These are phyloP conservation scores for Acarospora socialis DNA, from an alignment of 2,329 filamentous ascomycete genomes.

Conservation along the genomic window DNA sequence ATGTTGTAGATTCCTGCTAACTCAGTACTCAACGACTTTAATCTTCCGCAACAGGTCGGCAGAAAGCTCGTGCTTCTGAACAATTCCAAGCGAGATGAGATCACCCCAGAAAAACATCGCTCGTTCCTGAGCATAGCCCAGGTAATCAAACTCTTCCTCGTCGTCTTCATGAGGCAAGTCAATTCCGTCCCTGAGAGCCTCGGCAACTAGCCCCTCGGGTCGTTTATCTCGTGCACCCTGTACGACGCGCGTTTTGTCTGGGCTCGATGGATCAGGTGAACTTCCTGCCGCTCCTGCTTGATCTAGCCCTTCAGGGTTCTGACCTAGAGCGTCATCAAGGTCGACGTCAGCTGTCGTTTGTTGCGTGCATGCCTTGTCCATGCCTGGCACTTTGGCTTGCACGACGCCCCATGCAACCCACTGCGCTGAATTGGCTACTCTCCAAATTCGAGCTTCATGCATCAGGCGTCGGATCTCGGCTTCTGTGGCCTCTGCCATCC, in stretches of 20 bases:
- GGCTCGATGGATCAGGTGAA: conserved; percentile 3
- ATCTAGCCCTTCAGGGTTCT: conserved; percentile 4
- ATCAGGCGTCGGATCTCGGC: conserved; percentile 55
- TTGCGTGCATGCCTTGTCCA: conserved; percentile 34
- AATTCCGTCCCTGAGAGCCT: conserved; percentile 20
- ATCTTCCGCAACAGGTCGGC: conserved; percentile 47
- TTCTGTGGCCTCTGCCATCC: conserved; percentile 50
- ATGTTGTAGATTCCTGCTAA: no score
- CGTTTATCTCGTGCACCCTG: conserved; percentile 10
- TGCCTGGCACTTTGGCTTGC: conserved; percentile 71
- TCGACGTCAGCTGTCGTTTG: conserved; percentile 1
- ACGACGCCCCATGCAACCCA: conserved; percentile 97
- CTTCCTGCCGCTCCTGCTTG: conserved; percentile 1
- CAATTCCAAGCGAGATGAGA: conserved; percentile 59
- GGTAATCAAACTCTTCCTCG: conserved; percentile 78
- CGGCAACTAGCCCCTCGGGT: conserved; percentile 13
- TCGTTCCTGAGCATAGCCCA: conserved; percentile 78
- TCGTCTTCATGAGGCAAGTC: conserved; percentile 43
- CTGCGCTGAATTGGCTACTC: conserved; percentile 70
- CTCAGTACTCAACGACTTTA: conserved; percentile 56
- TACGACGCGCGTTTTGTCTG: not conserved
- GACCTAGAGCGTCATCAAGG: no score
- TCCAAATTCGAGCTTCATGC: conserved; percentile 71
- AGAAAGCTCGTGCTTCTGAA: conserved; percentile 63
- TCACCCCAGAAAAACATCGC: conserved; percentile 94